Conservation (phyloP, 2,329 filamentous ascomycete genomes). For the Bipolaris sorokiniana region DNA sequence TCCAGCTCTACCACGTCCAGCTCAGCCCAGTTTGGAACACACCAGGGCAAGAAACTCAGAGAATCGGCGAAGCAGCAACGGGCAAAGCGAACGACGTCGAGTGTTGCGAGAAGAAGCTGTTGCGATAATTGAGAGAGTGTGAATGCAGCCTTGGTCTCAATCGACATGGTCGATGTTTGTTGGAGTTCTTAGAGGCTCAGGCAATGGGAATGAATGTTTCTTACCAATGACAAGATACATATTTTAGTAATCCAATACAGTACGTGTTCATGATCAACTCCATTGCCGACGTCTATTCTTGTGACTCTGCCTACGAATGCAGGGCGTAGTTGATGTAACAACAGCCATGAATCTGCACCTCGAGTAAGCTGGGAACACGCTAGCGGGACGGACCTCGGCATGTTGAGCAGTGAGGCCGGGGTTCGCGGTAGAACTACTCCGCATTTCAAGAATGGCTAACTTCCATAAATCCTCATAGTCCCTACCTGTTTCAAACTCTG, state of each 20-base stretch:
- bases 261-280: too few species aligned
- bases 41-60: not conserved
- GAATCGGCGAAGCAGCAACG: not conserved
- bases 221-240: not conserved
- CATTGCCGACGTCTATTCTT: too few species aligned
- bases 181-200: not conserved
- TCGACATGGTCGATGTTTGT: not conserved
- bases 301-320: too few species aligned
- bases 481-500: not conserved
- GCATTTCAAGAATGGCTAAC: conserved; percentile 15
- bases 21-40: not conserved
- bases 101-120: not conserved
- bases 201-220: not conserved
- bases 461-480: not conserved
- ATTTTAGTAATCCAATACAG: not conserved
- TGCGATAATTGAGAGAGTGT: not conserved
- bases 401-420: conserved; percentile 16
- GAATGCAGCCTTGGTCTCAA: not conserved
- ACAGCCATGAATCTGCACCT: not conserved
- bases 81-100: not conserved
- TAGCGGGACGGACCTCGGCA: conserved; percentile 23
- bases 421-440: conserved; percentile 23
- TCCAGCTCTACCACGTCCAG: not conserved
- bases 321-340: not conserved
- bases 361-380: conserved; percentile 17